Conservation (phyloP, 495 filamentous ascomycete species). For the Opeltia flavorubescens region DNA sequence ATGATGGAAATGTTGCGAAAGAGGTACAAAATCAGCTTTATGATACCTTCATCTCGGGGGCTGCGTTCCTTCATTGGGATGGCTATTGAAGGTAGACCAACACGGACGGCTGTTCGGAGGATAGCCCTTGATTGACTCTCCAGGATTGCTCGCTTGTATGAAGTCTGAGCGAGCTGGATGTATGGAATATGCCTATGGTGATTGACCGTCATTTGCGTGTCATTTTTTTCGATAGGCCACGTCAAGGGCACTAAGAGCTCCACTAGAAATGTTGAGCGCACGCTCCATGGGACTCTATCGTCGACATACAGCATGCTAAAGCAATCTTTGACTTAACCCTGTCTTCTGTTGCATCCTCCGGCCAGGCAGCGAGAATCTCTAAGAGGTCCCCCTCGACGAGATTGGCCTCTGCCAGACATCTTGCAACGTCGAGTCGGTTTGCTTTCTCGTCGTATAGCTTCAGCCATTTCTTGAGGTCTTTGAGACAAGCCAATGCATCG, state of each 20-base stretch:
- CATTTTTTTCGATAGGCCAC: constrained; percentile 78
- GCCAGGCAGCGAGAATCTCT: constrained; percentile 75
- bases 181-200: constrained; percentile 84
- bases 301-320: constrained; percentile 53
- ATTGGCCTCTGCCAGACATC: constrained; percentile 85
- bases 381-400: constrained; percentile 81
- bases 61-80: constrained; percentile 59
- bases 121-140: constrained; percentile 64
- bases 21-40: constrained; percentile 81
- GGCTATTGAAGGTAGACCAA: constrained; percentile 81
- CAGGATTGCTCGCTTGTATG: constrained; percentile 79
- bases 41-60: constrained; percentile 76
- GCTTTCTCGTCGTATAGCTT: constrained; percentile 88
- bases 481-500: constrained; percentile 79
- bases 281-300: not conserved
- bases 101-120: constrained; percentile 60
- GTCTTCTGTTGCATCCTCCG: constrained; percentile 48
- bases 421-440: constrained; percentile 87
- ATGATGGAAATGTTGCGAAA: constrained; percentile 82
- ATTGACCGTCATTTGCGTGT: constrained; percentile 72
- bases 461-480: constrained; percentile 88
- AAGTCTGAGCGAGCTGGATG: constrained; percentile 70
- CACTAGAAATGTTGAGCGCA: constrained; percentile 28
- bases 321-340: constrained; percentile 66
- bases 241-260: constrained; percentile 90